Conservation (phyloP, 129 eudicot genomes). For the carrot (Daucus carota) region DNA sequence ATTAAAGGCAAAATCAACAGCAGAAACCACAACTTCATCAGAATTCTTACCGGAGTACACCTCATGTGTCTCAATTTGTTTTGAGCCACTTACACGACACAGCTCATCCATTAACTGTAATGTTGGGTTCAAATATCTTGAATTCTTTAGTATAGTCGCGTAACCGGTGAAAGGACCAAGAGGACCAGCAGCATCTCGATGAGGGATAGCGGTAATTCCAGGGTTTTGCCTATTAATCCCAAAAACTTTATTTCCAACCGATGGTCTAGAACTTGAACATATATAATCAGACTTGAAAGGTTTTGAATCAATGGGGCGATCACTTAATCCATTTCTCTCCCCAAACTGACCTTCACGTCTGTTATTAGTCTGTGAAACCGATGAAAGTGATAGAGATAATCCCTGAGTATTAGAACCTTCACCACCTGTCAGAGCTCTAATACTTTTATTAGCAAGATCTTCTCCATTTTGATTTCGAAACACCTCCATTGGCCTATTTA, state of each 20-base stretch:
- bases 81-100: slow-evolving; percentile 35
- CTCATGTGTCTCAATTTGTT: slow-evolving; percentile 22
- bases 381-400: slow-evolving; percentile 55
- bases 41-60: slow-evolving; percentile 21
- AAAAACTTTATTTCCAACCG: slow-evolving; percentile 12
- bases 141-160: slow-evolving; percentile 56
- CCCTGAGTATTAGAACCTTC: slow-evolving; percentile 42
- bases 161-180: slow-evolving; percentile 92
- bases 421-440: slow-evolving; percentile 6
- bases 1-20: slow-evolving; percentile 15
- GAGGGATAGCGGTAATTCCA: slow-evolving; percentile 25
- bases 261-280: slow-evolving; percentile 14
- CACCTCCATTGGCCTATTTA: slow-evolving; percentile 37
- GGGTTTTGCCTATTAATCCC: slow-evolving; percentile 10
- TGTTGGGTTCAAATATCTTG: slow-evolving; percentile 74
- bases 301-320: slow-evolving; percentile 16
- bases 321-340: slow-evolving; percentile 9
- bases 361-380: slow-evolving; percentile 31
- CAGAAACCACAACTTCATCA: slow-evolving; percentile 16
- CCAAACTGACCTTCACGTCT: slow-evolving; percentile 3
- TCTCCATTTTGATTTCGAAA: slow-evolving; percentile 12
- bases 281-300: slow-evolving; percentile 19
- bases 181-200: slow-evolving; percentile 43
- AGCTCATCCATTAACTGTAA: slow-evolving; percentile 54
- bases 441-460: slow-evolving; percentile 5